Percentiles rank a stretch among this genome's conserved stretches.
Conservation (phyloP, 2,329 filamentous ascomycete genomes). For the Aspergillus transmontanensis region DNA sequence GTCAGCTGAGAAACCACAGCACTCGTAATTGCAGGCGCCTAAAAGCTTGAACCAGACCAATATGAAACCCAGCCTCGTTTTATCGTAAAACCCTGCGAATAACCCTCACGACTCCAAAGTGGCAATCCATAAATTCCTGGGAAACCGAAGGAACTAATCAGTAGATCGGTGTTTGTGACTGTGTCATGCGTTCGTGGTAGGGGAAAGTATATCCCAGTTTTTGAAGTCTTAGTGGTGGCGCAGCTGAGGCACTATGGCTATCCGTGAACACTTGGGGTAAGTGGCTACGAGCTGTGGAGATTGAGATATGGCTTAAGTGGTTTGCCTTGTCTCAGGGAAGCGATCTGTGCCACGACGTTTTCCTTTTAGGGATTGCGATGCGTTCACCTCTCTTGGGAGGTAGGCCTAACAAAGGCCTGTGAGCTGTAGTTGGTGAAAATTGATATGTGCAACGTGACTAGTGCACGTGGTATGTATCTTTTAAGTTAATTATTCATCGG, state of each 20-base stretch:
- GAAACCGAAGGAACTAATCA: not conserved
- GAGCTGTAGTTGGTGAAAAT: not conserved
- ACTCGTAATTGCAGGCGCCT: not conserved
- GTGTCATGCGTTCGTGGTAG: not conserved
- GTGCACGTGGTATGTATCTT: not conserved
- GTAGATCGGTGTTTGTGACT: not conserved
- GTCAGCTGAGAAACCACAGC: not conserved
- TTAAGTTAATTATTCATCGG: not conserved
- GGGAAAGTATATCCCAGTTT: not conserved
- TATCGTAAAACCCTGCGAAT: not conserved
- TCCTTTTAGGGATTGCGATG: not conserved
- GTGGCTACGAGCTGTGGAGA: not conserved
- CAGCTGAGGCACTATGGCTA: not conserved
- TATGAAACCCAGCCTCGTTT: not conserved
- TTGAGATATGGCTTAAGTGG: not conserved
- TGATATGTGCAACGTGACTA: not conserved
- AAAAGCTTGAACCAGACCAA: not conserved
- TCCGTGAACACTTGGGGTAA: not conserved
- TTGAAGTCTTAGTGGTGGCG: not conserved
- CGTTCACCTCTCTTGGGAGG: not conserved
- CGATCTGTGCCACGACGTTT: not conserved
- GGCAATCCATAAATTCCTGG: not conserved
- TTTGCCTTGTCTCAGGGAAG: not conserved
- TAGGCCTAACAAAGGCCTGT: not conserved
- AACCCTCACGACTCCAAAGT: not conserved